Evolutionary conservation across 148 eudicot species (phyloP).

Genomic region (Selenicereus undatus): DNA sequence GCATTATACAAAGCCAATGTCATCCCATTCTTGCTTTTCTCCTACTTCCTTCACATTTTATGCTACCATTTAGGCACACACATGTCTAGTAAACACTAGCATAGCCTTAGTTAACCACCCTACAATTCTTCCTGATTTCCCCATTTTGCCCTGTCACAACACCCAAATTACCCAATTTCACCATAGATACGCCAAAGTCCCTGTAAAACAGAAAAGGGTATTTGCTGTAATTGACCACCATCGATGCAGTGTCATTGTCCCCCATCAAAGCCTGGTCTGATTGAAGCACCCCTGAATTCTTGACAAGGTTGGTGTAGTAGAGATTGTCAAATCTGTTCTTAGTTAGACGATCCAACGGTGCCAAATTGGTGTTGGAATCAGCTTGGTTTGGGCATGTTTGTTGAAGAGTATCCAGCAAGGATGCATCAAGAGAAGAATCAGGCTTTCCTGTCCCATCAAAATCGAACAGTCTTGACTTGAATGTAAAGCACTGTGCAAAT

Average conservation of each 20-base stretch:
- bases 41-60: neutral
- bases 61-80: neutral
- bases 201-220: conserved; percentile 36
- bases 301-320: conserved; percentile 51
- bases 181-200: conserved; percentile 63
- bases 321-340: conserved; percentile 49
- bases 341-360: conserved; percentile 51
- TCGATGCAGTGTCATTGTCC: conserved; percentile 41
- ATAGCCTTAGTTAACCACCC: conserved; percentile 40
- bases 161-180: conserved; percentile 47
- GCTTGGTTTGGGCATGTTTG: conserved; percentile 50
- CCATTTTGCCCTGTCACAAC: conserved; percentile 61
- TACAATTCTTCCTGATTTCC: conserved; percentile 58
- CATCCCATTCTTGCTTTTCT: neutral
- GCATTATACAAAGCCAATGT: neutral
- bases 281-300: conserved; percentile 50
- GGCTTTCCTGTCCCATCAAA: conserved; percentile 58
- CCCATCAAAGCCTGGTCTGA: conserved; percentile 71
- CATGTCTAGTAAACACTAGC: neutral
- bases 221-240: conserved; percentile 44
- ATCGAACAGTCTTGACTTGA: conserved; percentile 60
- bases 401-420: conserved; percentile 36
- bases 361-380: conserved; percentile 48
- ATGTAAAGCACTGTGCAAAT: conserved; percentile 60
- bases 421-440: conserved; percentile 53